These are phyloP conservation scores for Athelia psychrophila DNA, from an alignment of 1,284 basidiomycete genomes.

Conservation along the genomic window DNA sequence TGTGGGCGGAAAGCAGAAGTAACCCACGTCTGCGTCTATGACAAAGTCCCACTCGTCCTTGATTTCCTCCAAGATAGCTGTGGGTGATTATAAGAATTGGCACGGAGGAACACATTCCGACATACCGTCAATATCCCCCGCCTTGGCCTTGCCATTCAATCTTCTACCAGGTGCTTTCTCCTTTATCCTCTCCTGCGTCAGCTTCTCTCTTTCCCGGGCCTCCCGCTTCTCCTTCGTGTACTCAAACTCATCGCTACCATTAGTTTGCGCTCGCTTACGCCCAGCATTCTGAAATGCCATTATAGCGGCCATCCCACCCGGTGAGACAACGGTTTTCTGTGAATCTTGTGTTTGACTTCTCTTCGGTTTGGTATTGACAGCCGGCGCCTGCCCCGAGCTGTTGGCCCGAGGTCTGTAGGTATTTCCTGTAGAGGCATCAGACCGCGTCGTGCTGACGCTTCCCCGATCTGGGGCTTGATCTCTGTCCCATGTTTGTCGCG, in stretches of 20 bases:
- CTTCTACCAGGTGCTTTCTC: conserved; percentile 62
- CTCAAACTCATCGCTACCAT: conserved; percentile 46
- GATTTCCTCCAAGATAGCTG: conserved; percentile 83
- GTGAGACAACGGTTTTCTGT: conserved; percentile 42
- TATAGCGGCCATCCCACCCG: conserved; percentile 47
- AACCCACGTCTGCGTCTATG: conserved; percentile 75
- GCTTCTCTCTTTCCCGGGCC: conserved; percentile 58
- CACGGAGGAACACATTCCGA: conserved; percentile 9
- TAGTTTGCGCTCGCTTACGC: conserved; percentile 52
- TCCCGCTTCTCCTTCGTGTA: conserved; percentile 52
- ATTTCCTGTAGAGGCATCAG: conserved; percentile 31
- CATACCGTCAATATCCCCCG: conserved; percentile 78
- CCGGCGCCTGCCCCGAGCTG: conserved; percentile 8
- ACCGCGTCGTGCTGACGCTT: conserved; percentile 36
- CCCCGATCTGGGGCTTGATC: conserved; percentile 19
- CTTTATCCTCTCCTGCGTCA: conserved; percentile 59
- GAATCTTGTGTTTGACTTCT: conserved; percentile 2
- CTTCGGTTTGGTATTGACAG: background rate
- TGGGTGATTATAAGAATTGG: conserved; percentile 1
- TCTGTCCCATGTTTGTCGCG: conserved; percentile 7
- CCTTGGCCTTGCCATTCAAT: conserved; percentile 48
- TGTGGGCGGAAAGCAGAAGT: conserved; percentile 1
- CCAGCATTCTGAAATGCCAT: conserved; percentile 69
- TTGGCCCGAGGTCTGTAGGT: conserved; percentile 23
- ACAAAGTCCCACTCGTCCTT: conserved; percentile 90